Percentiles rank a stretch among this genome's conserved stretches.
These are phyloP conservation scores for Mayamaea pseudoterrestris DNA, from an alignment of 108 stramenopile species.

Conservation along the genomic window DNA sequence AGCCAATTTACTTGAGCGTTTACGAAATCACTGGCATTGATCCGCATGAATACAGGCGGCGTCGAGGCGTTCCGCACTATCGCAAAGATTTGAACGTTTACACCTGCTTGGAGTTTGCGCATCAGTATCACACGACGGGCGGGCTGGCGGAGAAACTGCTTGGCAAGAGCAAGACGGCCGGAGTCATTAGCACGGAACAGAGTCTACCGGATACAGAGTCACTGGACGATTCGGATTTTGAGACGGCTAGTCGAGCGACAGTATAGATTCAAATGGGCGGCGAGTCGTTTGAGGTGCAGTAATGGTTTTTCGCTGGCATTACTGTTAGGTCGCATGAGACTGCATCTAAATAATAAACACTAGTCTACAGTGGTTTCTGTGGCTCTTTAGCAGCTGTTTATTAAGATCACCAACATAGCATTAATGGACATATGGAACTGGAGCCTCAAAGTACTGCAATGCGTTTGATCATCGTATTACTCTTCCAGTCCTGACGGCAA, in stretches of 20 bases:
- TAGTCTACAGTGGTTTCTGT: no score
- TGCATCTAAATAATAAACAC: no score
- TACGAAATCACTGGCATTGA: conserved; percentile 27
- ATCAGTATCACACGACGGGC: conserved; percentile 16
- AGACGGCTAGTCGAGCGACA: conserved; percentile 3
- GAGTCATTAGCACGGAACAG: background rate
- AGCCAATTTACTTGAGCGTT: conserved; percentile 42
- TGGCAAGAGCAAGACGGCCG: background rate
- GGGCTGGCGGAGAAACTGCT: conserved; percentile 13
- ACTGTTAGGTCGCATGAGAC: no score
- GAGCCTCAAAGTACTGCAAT: no score
- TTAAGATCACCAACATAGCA: no score
- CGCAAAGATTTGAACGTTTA: conserved; percentile 24
- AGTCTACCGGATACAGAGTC: conserved; percentile 6
- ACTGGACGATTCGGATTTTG: conserved; percentile 9
- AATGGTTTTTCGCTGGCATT: no score
- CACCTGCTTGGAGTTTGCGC: conserved; percentile 29
- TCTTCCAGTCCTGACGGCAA: background rate
- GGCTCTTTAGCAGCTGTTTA: no score
- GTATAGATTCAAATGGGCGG: no score
- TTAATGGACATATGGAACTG: no score
- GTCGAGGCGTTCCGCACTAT: conserved; percentile 22
- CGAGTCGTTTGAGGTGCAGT: no score
- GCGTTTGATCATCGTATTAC: no score
- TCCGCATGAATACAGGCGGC: conserved; percentile 20